Evolutionary conservation across 768 basidiomycete species (phyloP).

Genomic region (Pholiota molesta): DNA sequence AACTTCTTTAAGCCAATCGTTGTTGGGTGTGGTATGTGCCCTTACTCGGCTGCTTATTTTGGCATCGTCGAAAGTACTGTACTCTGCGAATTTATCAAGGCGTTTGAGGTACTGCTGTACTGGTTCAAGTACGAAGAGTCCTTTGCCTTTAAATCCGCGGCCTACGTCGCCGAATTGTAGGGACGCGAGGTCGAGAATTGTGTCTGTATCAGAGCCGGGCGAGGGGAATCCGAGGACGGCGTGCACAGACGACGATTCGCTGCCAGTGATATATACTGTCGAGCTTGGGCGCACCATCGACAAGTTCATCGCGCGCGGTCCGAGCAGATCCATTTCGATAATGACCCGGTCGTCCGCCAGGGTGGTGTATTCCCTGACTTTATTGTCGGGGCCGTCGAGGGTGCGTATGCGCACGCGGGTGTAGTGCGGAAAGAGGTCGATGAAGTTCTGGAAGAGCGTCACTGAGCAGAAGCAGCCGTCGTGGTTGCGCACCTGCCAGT

Average conservation of each 20-base stretch:
- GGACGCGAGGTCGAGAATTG: conserved; percentile 25
- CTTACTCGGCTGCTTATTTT: conserved; percentile 6
- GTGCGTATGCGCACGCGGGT: conserved; percentile 22
- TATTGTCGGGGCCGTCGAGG: conserved; percentile 13
- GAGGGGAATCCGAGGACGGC: conserved; percentile 23
- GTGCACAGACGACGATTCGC: conserved; percentile 10
- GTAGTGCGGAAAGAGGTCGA: conserved; percentile 24
- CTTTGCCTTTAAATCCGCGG: conserved; percentile 22
- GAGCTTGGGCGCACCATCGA: conserved; percentile 14
- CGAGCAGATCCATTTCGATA: conserved; percentile 21
- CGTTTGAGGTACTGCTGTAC: conserved; percentile 15
- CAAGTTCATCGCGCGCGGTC: conserved; percentile 14
- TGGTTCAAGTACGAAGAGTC: conserved; percentile 27
- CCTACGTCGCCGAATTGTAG: conserved; percentile 29
- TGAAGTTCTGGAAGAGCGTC: conserved; percentile 24
- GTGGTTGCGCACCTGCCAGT: conserved; percentile 26
- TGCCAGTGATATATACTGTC: conserved; percentile 20
- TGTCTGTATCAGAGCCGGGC: conserved; percentile 16
- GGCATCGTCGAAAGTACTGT: conserved; percentile 17
- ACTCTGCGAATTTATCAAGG: conserved; percentile 18
- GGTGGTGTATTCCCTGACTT: conserved; percentile 12
- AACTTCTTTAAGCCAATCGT: too few relatives aligned
- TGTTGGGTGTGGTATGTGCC: conserved; percentile 9
- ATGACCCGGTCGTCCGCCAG: conserved; percentile 15
- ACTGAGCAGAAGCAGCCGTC: conserved; percentile 24